Evolutionary conservation across 2,329 filamentous ascomycete species (phyloP).

Genomic region (Colletotrichum graminicola): DNA sequence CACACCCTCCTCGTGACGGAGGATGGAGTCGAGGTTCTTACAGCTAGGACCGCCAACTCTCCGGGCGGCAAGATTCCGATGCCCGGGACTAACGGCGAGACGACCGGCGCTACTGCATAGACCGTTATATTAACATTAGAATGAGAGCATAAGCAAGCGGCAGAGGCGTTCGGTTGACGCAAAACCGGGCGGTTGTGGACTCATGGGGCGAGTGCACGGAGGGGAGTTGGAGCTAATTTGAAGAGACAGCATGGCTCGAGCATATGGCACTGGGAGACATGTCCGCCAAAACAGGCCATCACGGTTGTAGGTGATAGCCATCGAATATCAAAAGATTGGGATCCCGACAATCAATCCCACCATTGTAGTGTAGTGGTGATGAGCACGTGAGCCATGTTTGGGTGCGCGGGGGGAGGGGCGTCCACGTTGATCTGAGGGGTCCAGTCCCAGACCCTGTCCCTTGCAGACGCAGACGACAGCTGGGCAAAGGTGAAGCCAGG

Average conservation of each 20-base stretch:
- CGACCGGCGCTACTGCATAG: constrained; percentile 39
- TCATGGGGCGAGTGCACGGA: background rate
- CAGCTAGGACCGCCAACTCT: constrained; percentile 77
- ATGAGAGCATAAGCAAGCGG: constrained; percentile 12
- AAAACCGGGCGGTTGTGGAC: background rate
- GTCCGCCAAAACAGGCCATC: background rate
- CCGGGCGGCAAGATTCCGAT: constrained; percentile 79
- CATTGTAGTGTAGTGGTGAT: background rate
- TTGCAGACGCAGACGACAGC: constrained; percentile 31
- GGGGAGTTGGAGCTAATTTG: background rate
- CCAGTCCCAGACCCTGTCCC: background rate
- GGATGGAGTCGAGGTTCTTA: constrained; percentile 84
- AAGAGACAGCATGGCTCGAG: background rate
- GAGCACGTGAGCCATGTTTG: constrained; percentile 13
- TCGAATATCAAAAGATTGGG: constrained; percentile 10
- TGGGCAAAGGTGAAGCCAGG: constrained; percentile 14
- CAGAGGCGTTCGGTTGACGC: constrained; percentile 20
- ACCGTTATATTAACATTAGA: background rate
- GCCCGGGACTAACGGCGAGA: constrained; percentile 52
- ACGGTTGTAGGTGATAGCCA: background rate
- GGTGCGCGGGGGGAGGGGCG: background rate
- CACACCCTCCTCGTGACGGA: constrained; percentile 88
- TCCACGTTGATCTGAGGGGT: background rate
- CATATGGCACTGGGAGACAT: background rate
- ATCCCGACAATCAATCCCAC: background rate